Base-by-base conservation (phyloP, 2,329 filamentous ascomycete genomes). In the Stagonosporopsis rhizophila region DNA sequence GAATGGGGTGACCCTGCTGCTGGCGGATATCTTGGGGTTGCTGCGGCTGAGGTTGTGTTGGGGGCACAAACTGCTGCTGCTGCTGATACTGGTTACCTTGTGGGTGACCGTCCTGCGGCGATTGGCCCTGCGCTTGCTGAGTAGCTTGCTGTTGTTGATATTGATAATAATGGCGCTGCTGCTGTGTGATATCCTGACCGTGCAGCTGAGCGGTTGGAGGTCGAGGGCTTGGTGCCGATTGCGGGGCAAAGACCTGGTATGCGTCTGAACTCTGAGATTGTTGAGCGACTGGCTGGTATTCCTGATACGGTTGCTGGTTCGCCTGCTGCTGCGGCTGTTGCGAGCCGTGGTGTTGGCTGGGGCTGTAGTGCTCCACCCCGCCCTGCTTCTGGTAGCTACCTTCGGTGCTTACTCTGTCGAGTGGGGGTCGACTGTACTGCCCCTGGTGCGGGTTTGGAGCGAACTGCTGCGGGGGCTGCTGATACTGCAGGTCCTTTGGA, bases 361-460 rank as follows among this genome's bases (percentile, higher is more conserved):
- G 69, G 69, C 73, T 75, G 68, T 75, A 75, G 56, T 71, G 73
- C 19, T 75, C 69, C 71, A 73, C 73, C 70, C 73, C 73, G 67
- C 73, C 70, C 61, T 73, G 71, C 46, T 71, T 65, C 56, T 69
- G 69, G 60, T 74, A 74, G 67, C 72, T 75, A 46, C 71, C 70
- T 64, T 75, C 71, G 39, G 73, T 75, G 70, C 71, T 73, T 48
- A 76, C 73, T 54, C 70, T 72, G 62, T 71, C 71, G 62, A 75
- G 70, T 70, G 69, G 71, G 68, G 69, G 70, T 66, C 72, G 74
- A 66, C 58, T 65, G 58, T 70, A 72, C 56, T 69, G 66, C 38
- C 70, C 69, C 59, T 72, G 71, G 28, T 69, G 70, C 30, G 70
- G 59, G 46, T 68, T 71, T 20, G 60, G 64, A 25, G 37, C 47